Conservation (phyloP, 2,329 filamentous ascomycete genomes). For the Sporothrix pallida region DNA sequence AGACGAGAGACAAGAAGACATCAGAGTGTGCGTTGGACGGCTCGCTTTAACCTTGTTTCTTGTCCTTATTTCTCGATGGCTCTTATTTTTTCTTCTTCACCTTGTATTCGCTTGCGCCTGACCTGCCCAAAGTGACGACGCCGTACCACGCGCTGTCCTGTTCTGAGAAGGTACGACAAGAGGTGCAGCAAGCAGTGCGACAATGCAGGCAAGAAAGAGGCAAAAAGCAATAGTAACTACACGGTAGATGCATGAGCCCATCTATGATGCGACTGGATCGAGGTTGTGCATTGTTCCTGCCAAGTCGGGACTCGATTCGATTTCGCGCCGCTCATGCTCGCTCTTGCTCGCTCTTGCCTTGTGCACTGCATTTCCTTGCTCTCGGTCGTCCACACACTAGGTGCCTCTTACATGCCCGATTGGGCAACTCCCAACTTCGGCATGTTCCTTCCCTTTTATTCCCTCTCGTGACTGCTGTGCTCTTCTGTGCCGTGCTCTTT, state of each 20-base stretch:
- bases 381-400: not conserved
- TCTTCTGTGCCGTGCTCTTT: not conserved
- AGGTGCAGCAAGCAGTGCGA: not conserved
- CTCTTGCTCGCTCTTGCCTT: conserved; percentile 20
- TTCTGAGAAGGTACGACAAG: conserved; percentile 1
- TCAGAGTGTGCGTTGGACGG: not conserved
- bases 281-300: not conserved
- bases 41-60: conserved; percentile 14
- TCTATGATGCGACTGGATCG: not conserved
- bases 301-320: not conserved
- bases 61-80: not conserved
- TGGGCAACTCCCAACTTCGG: conserved; percentile 23
- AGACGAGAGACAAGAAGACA: not conserved
- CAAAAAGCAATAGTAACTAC: too few relatives aligned
- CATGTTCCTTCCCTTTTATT: not conserved
- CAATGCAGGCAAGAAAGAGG: not conserved
- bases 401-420: conserved; percentile 27
- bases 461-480: not conserved
- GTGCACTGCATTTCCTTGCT: not conserved
- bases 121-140: conserved; percentile 4
- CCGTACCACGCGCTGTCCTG: conserved; percentile 11
- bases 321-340: too few relatives aligned
- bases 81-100: not conserved
- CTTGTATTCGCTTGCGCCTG: not conserved
- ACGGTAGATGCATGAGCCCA: too few relatives aligned